A percentile compares a stretch with the other conserved stretches of the same genome.
Evolutionary conservation across 768 basidiomycete genomes (phyloP).

Genomic region (Amanita phalloides): DNA sequence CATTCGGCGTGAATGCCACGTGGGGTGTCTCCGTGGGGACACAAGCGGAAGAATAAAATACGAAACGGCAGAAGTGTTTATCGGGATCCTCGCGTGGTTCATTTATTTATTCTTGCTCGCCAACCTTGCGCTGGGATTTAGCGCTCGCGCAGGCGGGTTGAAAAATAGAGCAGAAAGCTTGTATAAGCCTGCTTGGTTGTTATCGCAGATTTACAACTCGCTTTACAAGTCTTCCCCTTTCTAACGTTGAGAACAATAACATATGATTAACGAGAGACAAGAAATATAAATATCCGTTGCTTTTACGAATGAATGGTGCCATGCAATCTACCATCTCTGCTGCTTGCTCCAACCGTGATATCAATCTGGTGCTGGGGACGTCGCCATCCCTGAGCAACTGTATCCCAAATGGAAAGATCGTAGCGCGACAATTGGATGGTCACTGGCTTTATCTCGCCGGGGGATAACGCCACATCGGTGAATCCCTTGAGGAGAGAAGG

Average conservation of each 20-base stretch:
- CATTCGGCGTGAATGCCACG: no score
- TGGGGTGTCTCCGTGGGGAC: no score
- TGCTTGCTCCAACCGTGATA: constrained; percentile 61
- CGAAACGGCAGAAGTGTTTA: constrained; percentile 19
- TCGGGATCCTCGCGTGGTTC: constrained; percentile 14
- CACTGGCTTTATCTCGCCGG: constrained; percentile 35
- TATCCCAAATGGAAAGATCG: constrained; percentile 72
- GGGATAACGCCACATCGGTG: constrained; percentile 38
- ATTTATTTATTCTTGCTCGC: constrained; percentile 13
- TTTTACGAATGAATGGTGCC: constrained; percentile 24
- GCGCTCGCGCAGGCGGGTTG: constrained; percentile 14
- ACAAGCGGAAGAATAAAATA: constrained; percentile 16
- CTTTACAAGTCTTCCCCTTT: no score
- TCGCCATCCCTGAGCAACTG: constrained; percentile 61
- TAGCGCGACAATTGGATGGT: constrained; percentile 55
- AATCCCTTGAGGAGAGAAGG: constrained; percentile 67
- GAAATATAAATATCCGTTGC: background rate
- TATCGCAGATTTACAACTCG: no score
- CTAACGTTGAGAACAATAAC: no score
- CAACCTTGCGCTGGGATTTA: constrained; percentile 16
- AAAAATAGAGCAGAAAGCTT: constrained; percentile 12
- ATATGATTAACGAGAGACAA: background rate
- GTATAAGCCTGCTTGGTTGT: constrained; percentile 3
- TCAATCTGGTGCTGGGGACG: constrained; percentile 52
- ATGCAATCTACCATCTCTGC: constrained; percentile 44